Evolutionary conservation across 208 protist species (phyloP).

Genomic region (Tetramitus jugosus): DNA sequence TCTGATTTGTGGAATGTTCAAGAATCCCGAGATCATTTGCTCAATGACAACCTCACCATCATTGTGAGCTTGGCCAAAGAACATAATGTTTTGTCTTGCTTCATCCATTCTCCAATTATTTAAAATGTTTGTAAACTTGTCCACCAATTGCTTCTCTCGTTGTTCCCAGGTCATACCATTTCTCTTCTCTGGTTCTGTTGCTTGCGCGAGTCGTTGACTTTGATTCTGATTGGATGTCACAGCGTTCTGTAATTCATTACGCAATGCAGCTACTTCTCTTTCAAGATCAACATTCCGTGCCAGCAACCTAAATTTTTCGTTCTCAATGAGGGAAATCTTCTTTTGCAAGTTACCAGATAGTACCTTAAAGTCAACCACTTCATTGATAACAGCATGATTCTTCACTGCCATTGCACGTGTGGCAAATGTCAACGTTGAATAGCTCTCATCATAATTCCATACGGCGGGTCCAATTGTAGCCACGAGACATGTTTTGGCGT

Average conservation of each 20-base stretch:
- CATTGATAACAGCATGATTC: slow-evolving; percentile 21
- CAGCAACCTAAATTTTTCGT: slow-evolving; percentile 14
- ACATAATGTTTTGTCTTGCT: slow-evolving; percentile 1
- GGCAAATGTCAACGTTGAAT: slow-evolving; percentile 19
- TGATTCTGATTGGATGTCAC: slow-evolving; percentile 6
- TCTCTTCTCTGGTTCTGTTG: background rate
- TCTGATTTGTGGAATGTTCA: background rate
- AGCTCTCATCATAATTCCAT: background rate
- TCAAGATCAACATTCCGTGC: slow-evolving; percentile 16
- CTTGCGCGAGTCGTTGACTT: too few relatives aligned
- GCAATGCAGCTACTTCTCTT: background rate
- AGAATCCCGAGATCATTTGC: background rate
- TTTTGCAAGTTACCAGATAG: slow-evolving; percentile 10
- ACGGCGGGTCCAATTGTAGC: slow-evolving; percentile 12
- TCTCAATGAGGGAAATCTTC: background rate
- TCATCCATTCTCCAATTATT: slow-evolving; percentile 17
- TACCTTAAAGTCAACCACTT: slow-evolving; percentile 25
- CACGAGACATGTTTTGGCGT: slow-evolving; percentile 20
- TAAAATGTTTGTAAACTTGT: slow-evolving; percentile 6
- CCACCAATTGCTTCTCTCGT: slow-evolving; percentile 14
- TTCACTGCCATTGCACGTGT: slow-evolving; percentile 1
- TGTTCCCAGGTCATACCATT: slow-evolving; percentile 15
- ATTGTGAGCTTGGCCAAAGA: background rate
- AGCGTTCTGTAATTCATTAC: background rate
- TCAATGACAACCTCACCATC: background rate